A percentile compares a stretch with the other conserved stretches of the same genome.
These are phyloP conservation scores for Tuber magnatum DNA, from an alignment of 495 filamentous ascomycete species.

Conservation along the genomic window DNA sequence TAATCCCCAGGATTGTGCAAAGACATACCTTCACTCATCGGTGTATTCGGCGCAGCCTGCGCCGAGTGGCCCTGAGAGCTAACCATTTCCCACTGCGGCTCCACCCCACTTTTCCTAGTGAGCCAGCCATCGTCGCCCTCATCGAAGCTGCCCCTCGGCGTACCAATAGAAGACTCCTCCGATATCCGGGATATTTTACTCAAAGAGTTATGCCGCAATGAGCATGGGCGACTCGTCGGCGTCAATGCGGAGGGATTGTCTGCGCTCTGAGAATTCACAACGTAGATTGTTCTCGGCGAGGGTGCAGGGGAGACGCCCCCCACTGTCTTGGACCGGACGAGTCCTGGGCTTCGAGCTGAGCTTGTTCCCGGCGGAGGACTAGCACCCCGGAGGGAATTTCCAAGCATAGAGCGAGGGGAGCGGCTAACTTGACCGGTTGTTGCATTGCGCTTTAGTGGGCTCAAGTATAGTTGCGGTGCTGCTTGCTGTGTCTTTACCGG, in stretches of 20 bases:
- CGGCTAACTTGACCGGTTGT: slow-evolving; percentile 36
- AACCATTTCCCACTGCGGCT: slow-evolving; percentile 40
- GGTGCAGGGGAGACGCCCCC: slow-evolving; percentile 14
- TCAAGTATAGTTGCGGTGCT: slow-evolving; percentile 27
- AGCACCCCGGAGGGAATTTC: slow-evolving; percentile 11
- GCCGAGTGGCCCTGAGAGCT: slow-evolving; percentile 11
- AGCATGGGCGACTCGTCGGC: slow-evolving; percentile 6
- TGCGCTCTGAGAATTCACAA: slow-evolving; percentile 19
- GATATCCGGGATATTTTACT: slow-evolving; percentile 38
- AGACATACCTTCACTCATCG: slow-evolving; percentile 33
- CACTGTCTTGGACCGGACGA: slow-evolving; percentile 22
- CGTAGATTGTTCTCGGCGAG: slow-evolving; percentile 23
- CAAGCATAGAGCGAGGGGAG: slow-evolving; percentile 29
- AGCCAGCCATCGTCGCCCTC: slow-evolving; percentile 38
- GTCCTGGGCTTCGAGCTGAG: slow-evolving; percentile 18
- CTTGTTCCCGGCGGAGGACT: slow-evolving; percentile 1
- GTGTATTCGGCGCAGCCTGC: slow-evolving; percentile 1
- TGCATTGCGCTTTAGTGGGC: slow-evolving; percentile 36
- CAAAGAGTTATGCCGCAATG: slow-evolving; percentile 8
- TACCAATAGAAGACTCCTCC: slow-evolving; percentile 34
- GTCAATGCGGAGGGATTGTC: slow-evolving; percentile 7
- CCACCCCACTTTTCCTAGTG: slow-evolving; percentile 20
- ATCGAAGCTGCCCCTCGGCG: slow-evolving; percentile 37
- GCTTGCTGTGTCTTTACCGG: slow-evolving; percentile 12
- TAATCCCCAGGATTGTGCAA: neutral